Evolutionary conservation across 768 basidiomycete genomes (phyloP), one percentile per base, ranked within the genome.

Genomic region (Inosperma sp.): DNA sequence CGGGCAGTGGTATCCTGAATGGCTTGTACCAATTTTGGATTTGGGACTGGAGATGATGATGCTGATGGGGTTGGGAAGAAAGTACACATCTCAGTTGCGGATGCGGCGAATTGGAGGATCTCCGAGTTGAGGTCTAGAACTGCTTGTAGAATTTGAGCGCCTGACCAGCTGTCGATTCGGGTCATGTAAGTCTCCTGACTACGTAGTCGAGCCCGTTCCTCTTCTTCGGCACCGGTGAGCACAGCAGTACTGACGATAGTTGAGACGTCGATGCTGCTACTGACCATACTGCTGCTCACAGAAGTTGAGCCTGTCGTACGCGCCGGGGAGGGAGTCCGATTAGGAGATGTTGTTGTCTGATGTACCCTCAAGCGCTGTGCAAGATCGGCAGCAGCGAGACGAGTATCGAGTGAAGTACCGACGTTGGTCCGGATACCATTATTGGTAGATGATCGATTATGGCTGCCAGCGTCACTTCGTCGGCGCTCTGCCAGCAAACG

Each of bases 51-150:
- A 30, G 37, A 16, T 58, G 10, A 71, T 64, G 14, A 1, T n/a
- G 25, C 17, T 44, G 73, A 61, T 8, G 69, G 60, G 25, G 71
- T 70, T 22, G 68, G 61, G 34, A 67, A 72, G 59, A 83, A 82
- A 2, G 75, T 74, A 56, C 79, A 82, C 34, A 81, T 71, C 65
- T 90, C 87, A 13, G 84, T 82, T 6, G 84, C 86, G 19, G 82
- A 78, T 13, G 86, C 85, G 7, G 86, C 83, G 52, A 86, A 86
- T 55, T 87, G 87, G n/a, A 86, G 74, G 52, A 88, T 84, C 65
- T 88, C 86, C 0, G 84, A 81, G 62, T 89, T 89, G 64, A 89
- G 75, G 59, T 89, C 87, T 55, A 85, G 82, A 12, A 89, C 81
- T 3, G 84, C 82, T 61, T 89, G 86, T 41, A 89, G 77, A 62